Percentiles rank a stretch among this genome's conserved stretches.
Evolutionary conservation across 2,329 filamentous ascomycete species (phyloP).

Genomic region (Hyphodiscus sp.): DNA sequence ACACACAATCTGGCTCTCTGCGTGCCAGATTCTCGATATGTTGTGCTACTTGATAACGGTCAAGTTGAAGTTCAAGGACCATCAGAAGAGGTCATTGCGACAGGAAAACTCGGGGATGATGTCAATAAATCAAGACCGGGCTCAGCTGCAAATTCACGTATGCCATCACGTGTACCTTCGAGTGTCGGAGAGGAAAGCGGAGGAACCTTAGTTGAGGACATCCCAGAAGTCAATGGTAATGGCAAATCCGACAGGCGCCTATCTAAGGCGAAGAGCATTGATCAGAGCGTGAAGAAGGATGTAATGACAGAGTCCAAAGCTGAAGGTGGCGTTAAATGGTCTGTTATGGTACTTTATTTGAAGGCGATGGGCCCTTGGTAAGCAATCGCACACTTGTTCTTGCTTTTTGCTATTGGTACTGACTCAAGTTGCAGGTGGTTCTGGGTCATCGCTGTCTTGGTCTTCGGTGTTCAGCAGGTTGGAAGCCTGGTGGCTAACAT

Average conservation of each 20-base stretch:
- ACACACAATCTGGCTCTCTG: constrained; percentile 93
- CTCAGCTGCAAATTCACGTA: constrained; percentile 64
- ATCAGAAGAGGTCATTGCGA: constrained; percentile 69
- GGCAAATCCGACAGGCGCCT: constrained; percentile 36
- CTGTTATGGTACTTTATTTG: constrained; percentile 81
- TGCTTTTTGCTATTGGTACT: constrained; percentile 3
- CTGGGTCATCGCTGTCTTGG: constrained; percentile 69
- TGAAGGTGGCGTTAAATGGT: constrained; percentile 79
- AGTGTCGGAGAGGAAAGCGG: constrained; percentile 59
- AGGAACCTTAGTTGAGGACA: constrained; percentile 42
- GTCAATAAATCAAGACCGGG: constrained; percentile 66
- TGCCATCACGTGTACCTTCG: constrained; percentile 73
- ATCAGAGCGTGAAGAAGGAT: constrained; percentile 35
- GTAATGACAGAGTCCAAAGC: constrained; percentile 72
- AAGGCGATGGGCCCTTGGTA: constrained; percentile 83
- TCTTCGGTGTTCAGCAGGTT: constrained; percentile 79
- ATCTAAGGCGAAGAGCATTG: constrained; percentile 27
- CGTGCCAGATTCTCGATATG: constrained; percentile 70
- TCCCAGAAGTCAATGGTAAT: constrained; percentile 37
- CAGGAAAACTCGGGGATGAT: constrained; percentile 86
- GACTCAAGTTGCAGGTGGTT: constrained; percentile 51
- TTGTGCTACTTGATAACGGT: constrained; percentile 84
- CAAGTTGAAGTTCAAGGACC: constrained; percentile 71
- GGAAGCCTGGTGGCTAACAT: constrained; percentile 82
- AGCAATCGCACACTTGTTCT: constrained; percentile 1